Evolutionary conservation across 331 rosid genomes (phyloP).

Genomic region (Stylosanthes scabra): DNA sequence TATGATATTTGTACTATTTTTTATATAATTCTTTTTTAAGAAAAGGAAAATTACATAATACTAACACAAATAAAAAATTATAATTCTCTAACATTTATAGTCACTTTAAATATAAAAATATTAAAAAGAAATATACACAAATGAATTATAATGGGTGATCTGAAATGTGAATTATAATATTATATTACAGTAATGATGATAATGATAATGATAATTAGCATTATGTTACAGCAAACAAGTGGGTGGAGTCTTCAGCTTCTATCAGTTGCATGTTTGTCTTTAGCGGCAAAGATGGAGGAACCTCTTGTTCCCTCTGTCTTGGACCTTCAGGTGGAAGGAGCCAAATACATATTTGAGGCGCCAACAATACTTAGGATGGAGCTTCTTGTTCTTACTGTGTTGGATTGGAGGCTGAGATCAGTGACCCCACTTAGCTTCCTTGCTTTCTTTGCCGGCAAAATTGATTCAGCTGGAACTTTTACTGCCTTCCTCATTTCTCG

Average conservation of each 20-base stretch:
- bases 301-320: slow-evolving; percentile 82
- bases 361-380: slow-evolving; percentile 82
- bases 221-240: slow-evolving; percentile 55
- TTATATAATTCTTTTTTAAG: too few species aligned
- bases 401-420: slow-evolving; percentile 93
- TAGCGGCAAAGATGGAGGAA: slow-evolving; percentile 97
- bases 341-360: slow-evolving; percentile 78
- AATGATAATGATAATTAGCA: neutral
- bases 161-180: too few species aligned
- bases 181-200: neutral
- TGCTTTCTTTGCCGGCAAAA: slow-evolving; percentile 74
- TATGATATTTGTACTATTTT: too few species aligned
- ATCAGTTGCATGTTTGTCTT: slow-evolving; percentile 86
- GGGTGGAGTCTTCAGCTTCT: slow-evolving; percentile 92
- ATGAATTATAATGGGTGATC: too few species aligned
- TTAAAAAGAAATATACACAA: too few species aligned
- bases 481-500: slow-evolving; percentile 66
- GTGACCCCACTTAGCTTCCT: slow-evolving; percentile 83
- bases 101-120: too few species aligned
- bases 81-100: too few species aligned
- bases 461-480: slow-evolving; percentile 62
- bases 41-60: too few species aligned
- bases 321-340: slow-evolving; percentile 90
- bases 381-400: slow-evolving; percentile 73
- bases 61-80: too few species aligned